These are phyloP conservation scores for Lophiostoma macrostomum DNA, from an alignment of 495 filamentous ascomycete genomes.

Conservation along the genomic window DNA sequence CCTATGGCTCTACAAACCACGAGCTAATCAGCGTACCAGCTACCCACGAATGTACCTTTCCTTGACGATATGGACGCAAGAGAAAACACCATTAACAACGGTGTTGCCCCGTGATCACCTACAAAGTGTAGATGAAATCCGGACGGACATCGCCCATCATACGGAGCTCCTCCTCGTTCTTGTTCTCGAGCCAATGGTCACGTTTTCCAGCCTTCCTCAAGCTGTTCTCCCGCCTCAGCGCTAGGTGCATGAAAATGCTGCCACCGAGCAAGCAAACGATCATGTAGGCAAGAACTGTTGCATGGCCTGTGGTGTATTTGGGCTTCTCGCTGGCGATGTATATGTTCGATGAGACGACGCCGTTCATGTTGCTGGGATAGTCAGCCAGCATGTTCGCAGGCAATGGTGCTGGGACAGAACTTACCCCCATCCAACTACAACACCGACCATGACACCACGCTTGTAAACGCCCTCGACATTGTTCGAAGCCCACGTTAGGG, in stretches of 20 bases:
- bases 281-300: slow-evolving; percentile 58
- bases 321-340: slow-evolving; percentile 56
- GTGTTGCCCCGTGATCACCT: neutral
- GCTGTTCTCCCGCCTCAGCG: slow-evolving; percentile 63
- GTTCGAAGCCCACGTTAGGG: slow-evolving; percentile 84
- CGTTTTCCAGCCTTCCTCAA: slow-evolving; percentile 60
- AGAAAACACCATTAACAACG: no score
- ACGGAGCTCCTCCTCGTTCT: slow-evolving; percentile 56
- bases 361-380: slow-evolving; percentile 61
- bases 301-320: slow-evolving; percentile 57
- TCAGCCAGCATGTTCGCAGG: slow-evolving; percentile 59
- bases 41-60: no score
- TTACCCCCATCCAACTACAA: slow-evolving; percentile 76
- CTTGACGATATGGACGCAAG: no score
- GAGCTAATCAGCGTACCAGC: no score
- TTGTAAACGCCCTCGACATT: slow-evolving; percentile 93
- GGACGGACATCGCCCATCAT: slow-evolving; percentile 58
- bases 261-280: slow-evolving; percentile 61
- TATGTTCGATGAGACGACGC: slow-evolving; percentile 76
- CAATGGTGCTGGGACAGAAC: no score
- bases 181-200: slow-evolving; percentile 64
- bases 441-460: slow-evolving; percentile 78
- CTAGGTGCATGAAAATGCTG: slow-evolving; percentile 59
- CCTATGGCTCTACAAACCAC: no score
- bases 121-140: slow-evolving; percentile 31